Percentiles rank a stretch among this genome's conserved stretches.
phyloP scores from a whole-genome alignment of 2,329 filamentous ascomycete genomes.

The Pyrenophora teres region DNA sequence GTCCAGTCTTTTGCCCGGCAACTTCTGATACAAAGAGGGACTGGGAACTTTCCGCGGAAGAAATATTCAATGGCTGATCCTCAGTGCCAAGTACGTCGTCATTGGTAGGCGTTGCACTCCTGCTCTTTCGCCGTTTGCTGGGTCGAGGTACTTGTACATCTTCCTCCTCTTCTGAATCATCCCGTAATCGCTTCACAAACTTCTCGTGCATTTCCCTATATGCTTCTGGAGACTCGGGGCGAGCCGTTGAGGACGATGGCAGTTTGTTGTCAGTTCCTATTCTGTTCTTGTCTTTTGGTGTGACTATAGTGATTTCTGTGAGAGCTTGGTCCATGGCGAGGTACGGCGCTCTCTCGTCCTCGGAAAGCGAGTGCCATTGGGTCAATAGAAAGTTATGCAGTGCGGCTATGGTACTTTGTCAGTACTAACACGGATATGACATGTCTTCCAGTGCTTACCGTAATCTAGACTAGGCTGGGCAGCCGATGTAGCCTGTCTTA shows the following conservation, averaged over 20 bases:
- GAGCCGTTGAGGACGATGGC: slow-evolving; percentile 29
- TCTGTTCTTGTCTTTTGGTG: slow-evolving; percentile 3
- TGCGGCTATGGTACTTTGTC: slow-evolving; percentile 12
- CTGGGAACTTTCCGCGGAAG: slow-evolving; percentile 23
- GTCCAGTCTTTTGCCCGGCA: slow-evolving; percentile 7
- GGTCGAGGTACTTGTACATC: slow-evolving; percentile 10
- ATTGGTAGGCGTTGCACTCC: slow-evolving; percentile 9
- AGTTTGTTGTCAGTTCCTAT: slow-evolving; percentile 10
- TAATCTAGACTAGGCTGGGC: slow-evolving; percentile 18
- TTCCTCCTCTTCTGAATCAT: slow-evolving; percentile 7
- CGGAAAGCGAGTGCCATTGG: slow-evolving; percentile 25
- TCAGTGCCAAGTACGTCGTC: slow-evolving; percentile 14
- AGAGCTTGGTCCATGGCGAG: slow-evolving; percentile 16
- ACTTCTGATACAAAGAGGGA: slow-evolving; percentile 9
- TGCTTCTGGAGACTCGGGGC: slow-evolving; percentile 31
- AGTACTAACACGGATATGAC: neutral
- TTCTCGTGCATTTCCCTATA: slow-evolving; percentile 28
- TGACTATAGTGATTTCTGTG: slow-evolving; percentile 5
- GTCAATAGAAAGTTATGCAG: slow-evolving; percentile 20
- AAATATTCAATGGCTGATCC: slow-evolving; percentile 27
- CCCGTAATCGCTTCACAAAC: slow-evolving; percentile 27
- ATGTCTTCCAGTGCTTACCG: slow-evolving; percentile 15
- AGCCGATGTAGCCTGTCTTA: slow-evolving; percentile 17
- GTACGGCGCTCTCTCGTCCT: slow-evolving; percentile 26
- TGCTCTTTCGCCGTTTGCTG: slow-evolving; percentile 23